Evolutionary conservation across 2,329 filamentous ascomycete genomes (phyloP).

Genomic region (Lecanicillium sp.): DNA sequence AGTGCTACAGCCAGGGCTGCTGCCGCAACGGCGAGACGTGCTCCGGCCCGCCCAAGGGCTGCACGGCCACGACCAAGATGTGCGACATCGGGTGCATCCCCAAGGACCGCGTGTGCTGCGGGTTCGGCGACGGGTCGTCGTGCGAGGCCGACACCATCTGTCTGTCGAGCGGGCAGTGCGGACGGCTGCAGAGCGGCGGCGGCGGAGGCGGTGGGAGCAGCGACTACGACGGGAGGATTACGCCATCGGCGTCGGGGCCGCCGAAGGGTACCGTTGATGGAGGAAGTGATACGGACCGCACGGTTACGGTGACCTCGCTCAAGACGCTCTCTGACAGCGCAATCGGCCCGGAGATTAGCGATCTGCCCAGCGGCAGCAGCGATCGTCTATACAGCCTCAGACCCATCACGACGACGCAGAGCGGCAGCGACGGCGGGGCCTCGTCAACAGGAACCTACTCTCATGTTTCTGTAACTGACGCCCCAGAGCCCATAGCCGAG

Average conservation of each 20-base stretch:
- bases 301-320: background rate
- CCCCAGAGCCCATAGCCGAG: too few species aligned
- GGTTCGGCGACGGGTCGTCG: slow-evolving; percentile 5
- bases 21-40: slow-evolving; percentile 7
- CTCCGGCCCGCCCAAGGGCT: slow-evolving; percentile 4
- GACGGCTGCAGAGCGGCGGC: background rate
- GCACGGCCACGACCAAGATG: slow-evolving; percentile 3
- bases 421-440: too few species aligned
- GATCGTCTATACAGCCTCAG: background rate
- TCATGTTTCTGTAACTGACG: too few species aligned
- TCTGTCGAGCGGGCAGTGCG: background rate
- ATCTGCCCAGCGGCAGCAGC: background rate
- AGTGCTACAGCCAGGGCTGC: slow-evolving; percentile 10
- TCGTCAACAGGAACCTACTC: too few species aligned
- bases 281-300: too few species aligned
- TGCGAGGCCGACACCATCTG: slow-evolving; percentile 8
- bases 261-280: too few species aligned
- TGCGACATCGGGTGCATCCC: slow-evolving; percentile 10
- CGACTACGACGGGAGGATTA: too few species aligned
- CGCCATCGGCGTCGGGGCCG: background rate
- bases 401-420: background rate
- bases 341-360: background rate
- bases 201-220: background rate
- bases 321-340: background rate
- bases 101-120: slow-evolving; percentile 8